Evolutionary conservation across 805 yeast species (phyloP).

Genomic region (Teunomyces funiuensis): DNA sequence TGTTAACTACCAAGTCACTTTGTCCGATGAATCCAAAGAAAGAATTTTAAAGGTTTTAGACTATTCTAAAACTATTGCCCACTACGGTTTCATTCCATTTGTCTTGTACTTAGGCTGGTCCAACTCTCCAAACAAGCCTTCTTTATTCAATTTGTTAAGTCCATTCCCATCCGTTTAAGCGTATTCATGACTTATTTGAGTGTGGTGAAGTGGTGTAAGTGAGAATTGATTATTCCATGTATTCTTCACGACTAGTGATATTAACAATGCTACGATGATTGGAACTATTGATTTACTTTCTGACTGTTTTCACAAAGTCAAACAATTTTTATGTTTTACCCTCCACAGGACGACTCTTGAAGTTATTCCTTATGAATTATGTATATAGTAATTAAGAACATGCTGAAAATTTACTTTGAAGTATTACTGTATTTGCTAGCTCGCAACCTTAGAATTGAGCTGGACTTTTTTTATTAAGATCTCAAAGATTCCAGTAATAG

Average conservation of each 20-base stretch:
- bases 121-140: slow-evolving; percentile 81
- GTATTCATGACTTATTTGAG: neutral
- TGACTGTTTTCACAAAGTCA: too few relatives aligned
- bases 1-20: slow-evolving; percentile 29
- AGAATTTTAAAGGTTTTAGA: slow-evolving; percentile 82
- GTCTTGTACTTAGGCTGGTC: slow-evolving; percentile 77
- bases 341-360: neutral
- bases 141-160: slow-evolving; percentile 69
- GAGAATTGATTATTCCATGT: too few relatives aligned
- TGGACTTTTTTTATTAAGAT: too few relatives aligned
- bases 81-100: slow-evolving; percentile 97
- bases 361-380: slow-evolving; percentile 3
- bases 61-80: slow-evolving; percentile 81
- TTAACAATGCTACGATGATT: too few relatives aligned
- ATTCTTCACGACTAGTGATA: too few relatives aligned
- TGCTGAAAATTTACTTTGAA: too few relatives aligned
- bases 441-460: too few relatives aligned
- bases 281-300: too few relatives aligned
- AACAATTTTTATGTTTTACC: too few relatives aligned
- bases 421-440: too few relatives aligned
- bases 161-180: slow-evolving; percentile 74
- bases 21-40: slow-evolving; percentile 62
- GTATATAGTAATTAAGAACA: slow-evolving; percentile 4
- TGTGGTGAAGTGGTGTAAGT: neutral
- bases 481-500: too few relatives aligned